Evolutionary conservation across 768 basidiomycete species (phyloP), one percentile per base, ranked within the genome.

Genomic region (Phaeotremella skinneri): DNA sequence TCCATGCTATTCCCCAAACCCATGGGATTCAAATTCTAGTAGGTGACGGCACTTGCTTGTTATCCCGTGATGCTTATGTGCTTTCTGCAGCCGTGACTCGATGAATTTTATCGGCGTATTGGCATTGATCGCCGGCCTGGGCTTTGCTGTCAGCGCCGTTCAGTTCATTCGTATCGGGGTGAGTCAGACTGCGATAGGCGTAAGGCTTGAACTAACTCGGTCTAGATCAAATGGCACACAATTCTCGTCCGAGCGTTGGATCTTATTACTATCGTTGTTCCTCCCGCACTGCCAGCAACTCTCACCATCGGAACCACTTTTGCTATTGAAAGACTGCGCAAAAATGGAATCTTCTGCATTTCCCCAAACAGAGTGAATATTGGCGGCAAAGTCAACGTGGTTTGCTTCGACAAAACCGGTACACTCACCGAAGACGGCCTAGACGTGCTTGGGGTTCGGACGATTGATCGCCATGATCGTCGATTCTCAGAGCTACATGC

Each of bases 1-100:
- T 97, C 94, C 0, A 99, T 99, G 94, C 81, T 99, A 16, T 99
- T 93, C 79, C 96, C 96, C 0, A 97, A 96, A 72, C 93, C 94
- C 0, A 92, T 96, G 62, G 94, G 92, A 0, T 99, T 99, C 84
- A 96, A 96, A 76, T 98, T 99, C 79, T 98, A 98, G 79, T 86
- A 87, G 30, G 73, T 66, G 14, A 89, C 29, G 81, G 87, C 6
- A 13, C 11, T 9, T n/a, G 11, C n/a, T 45, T 7, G 21, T 17
- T 25, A 6, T 17, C 25, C 4, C 31, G 7, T 50, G 2, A n/a
- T n/a, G 25, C 3, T 21, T 6, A 26, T 11, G 49, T 59, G 27
- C 58, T 29, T 21, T 21, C 2, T 23, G 20, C 47, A 71, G 72
- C 63, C 74, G 76, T 2, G 76, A 78, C 58, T 77, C 78, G 5